A percentile compares a stretch with the other conserved stretches of the same genome.
Conservation (phyloP, 2,329 filamentous ascomycete species). For the Aureobasidium sp. region DNA sequence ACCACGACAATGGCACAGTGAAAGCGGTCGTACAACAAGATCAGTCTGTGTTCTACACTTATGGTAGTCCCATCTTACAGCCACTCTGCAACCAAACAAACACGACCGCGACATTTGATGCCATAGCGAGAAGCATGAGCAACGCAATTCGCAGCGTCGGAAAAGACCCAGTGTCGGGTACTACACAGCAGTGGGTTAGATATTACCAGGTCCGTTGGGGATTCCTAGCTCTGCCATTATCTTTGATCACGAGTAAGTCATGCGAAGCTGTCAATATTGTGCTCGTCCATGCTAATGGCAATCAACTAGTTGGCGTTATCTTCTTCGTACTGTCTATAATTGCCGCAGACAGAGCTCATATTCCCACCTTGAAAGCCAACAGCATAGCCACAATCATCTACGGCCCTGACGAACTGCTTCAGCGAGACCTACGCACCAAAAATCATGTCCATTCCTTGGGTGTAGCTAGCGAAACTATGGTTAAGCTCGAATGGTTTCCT, state of each 20-base stretch:
- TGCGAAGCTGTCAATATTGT: background rate
- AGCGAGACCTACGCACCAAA: background rate
- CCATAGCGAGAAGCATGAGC: constrained; percentile 1
- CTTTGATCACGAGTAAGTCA: background rate
- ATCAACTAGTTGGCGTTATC: background rate
- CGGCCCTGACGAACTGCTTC: background rate
- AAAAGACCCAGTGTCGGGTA: background rate
- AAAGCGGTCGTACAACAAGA: background rate
- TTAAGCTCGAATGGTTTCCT: background rate
- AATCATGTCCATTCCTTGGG: background rate
- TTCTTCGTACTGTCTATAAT: background rate
- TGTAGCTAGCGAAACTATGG: background rate
- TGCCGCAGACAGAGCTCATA: background rate
- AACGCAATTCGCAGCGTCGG: background rate
- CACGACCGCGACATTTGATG: background rate
- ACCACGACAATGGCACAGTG: background rate
- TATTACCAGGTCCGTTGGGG: constrained; percentile 2
- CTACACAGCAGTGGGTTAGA: background rate
- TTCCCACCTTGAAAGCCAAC: background rate
- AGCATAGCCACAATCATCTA: background rate
- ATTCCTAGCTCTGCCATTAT: background rate
- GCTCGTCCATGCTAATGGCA: background rate
- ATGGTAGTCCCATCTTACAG: background rate
- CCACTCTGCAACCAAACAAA: background rate
- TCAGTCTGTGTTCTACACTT: background rate